Base-by-base conservation (phyloP, 805 yeast genomes). In the Candida suzukii region DNA sequence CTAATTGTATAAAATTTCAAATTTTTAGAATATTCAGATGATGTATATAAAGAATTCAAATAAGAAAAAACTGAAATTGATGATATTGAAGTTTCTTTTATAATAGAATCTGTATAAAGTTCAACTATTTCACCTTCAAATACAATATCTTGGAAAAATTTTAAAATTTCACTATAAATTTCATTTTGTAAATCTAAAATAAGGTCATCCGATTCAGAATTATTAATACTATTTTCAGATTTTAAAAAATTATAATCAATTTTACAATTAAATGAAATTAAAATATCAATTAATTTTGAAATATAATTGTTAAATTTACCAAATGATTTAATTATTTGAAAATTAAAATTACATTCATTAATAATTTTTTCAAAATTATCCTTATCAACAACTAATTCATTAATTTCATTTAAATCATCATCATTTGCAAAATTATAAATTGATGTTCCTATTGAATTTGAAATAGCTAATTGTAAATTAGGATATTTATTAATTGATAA, bases 171-270 rank as follows among this genome's bases (percentile, higher is more conserved):
- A n/a, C 38, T 20, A 2, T 25, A 24, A 5, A 21, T 13, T 8
- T 25, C 37, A 22, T 18, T 19, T 20, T 51, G 53, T 19, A 51
- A 42, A n/a, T n/a, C n/a, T n/a, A n/a, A n/a, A n/a, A n/a, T n/a
- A n/a, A n/a, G n/a, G n/a, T n/a, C n/a, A n/a, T n/a, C n/a, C n/a
- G n/a, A n/a, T n/a, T n/a, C n/a, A n/a, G n/a, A n/a, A n/a, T n/a
- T n/a, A n/a, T n/a, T n/a, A n/a, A n/a, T n/a, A n/a, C n/a, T n/a
- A n/a, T n/a, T n/a, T n/a, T n/a, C 16, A 11, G 17, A 5, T 24
- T 10, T n/a, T 30, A 68, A 45, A 41, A 62, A 67, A 25, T 60
- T 60, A 44, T 53, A 64, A 45, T 74, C 78, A 14, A 49, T 44
- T 0, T 63, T 60, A 3, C 68, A 43, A 43, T 71, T 73, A 7